Evolutionary conservation across 148 eudicot genomes (phyloP), one percentile per base, ranked within the genome.

Genomic region (Euryodendron excelsum): DNA sequence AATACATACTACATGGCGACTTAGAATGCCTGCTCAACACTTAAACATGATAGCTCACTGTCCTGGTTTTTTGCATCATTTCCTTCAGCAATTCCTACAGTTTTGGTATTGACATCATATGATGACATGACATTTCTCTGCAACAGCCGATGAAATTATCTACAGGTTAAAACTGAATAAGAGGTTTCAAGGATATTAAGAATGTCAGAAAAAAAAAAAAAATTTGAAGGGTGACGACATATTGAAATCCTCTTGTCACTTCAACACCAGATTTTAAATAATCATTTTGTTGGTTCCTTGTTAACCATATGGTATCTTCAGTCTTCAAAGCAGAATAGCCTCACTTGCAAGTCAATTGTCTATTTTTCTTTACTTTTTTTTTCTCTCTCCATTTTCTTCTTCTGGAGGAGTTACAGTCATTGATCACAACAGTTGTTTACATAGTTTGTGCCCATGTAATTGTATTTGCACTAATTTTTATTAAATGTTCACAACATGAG

Each of bases 51-150:
- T 44, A 74, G 41, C 69, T 79, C 83, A 77, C 52, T 65, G 86
- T 73, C 67, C 86, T 61, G 81, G 41, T 39, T 39, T 8, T 39
- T 39, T 0, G 44, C 44, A 4, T 4, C 44, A 39, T 39, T 39
- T 48, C 74, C 82, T 27, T 83, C 76, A 52, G 85, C 77, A 37
- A 79, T 78, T 14, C 75, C 78, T 79, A 83, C 80, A 65, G 78
- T 73, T 65, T 80, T 82, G 75, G 81, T 48, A 44, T 73, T 50
- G 55, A 69, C 68, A 72, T 87, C 90, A 55, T 82, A 76, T 5
- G 90, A 85, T 15, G 92, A 89, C 78, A 89, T 50, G 58, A 73
- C 87, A 28, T 87, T 69, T 73, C 63, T 87, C 92, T 89, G 90
- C 92, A 85, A 47, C 77, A 67, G 73, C 55, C 60, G 39, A 60